A percentile compares a stretch with the other conserved stretches of the same genome.
Conservation (phyloP, 768 basidiomycete genomes). For the Daedaleopsis nitida region DNA sequence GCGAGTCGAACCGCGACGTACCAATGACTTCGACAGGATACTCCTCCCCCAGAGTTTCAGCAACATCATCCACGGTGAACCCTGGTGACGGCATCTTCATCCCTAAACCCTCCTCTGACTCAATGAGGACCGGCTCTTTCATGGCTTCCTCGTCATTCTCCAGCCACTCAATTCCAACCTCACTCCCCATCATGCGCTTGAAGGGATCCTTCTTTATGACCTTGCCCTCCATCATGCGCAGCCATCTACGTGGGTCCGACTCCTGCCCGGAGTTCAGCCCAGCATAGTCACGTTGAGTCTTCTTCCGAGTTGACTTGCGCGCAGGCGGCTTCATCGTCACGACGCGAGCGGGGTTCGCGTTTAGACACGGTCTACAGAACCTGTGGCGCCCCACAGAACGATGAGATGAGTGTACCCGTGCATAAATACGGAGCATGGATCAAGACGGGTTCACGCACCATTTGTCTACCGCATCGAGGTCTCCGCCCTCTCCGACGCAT, state of each 20-base stretch:
- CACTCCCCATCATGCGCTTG: slow-evolving; percentile 62
- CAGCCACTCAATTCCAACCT: slow-evolving; percentile 76
- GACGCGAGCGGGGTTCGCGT: slow-evolving; percentile 56
- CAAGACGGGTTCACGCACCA: slow-evolving; percentile 50
- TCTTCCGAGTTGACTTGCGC: slow-evolving; percentile 80
- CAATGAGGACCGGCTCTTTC: slow-evolving; percentile 83
- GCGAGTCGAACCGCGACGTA: slow-evolving; percentile 34
- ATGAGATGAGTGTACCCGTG: neutral
- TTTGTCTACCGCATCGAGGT: slow-evolving; percentile 73
- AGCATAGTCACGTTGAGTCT: slow-evolving; percentile 75
- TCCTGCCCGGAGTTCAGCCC: slow-evolving; percentile 68
- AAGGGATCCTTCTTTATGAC: slow-evolving; percentile 64
- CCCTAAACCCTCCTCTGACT: slow-evolving; percentile 77
- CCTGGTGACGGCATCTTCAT: slow-evolving; percentile 82
- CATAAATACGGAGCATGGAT: neutral
- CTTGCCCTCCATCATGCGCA: slow-evolving; percentile 69
- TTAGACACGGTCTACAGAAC: slow-evolving; percentile 70
- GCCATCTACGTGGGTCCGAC: slow-evolving; percentile 68
- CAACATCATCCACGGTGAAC: slow-evolving; percentile 81
- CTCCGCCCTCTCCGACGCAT: slow-evolving; percentile 68
- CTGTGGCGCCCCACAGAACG: slow-evolving; percentile 35
- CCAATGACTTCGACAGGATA: slow-evolving; percentile 91
- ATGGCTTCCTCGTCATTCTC: slow-evolving; percentile 71
- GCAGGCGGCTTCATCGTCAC: slow-evolving; percentile 79
- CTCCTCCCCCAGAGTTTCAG: slow-evolving; percentile 74